phyloP scores from a whole-genome alignment of 108 stramenopile genomes.

The Fistulifera solaris region DNA sequence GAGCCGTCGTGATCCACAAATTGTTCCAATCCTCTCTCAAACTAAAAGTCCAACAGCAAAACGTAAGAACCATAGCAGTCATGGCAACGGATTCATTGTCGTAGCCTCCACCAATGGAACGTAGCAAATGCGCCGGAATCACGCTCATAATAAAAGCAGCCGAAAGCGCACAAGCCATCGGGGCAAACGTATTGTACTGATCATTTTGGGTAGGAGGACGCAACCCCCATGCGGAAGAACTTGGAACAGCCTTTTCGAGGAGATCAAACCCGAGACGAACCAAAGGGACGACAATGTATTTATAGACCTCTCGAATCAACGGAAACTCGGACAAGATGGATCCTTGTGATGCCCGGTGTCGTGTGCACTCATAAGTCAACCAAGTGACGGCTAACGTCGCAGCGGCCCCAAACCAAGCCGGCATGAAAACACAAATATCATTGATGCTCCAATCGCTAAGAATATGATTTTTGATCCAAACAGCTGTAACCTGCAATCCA shows the following conservation, averaged over 20 bases:
- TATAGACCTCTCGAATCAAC: slow-evolving; percentile 26
- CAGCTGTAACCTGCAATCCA: slow-evolving; percentile 94
- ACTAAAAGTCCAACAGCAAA: slow-evolving; percentile 79
- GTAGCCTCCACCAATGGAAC: slow-evolving; percentile 89
- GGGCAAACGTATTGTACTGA: neutral
- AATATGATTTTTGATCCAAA: slow-evolving; percentile 65
- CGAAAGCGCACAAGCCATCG: slow-evolving; percentile 38
- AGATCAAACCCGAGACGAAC: slow-evolving; percentile 18
- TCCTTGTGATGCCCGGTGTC: slow-evolving; percentile 20
- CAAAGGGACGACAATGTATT: slow-evolving; percentile 19
- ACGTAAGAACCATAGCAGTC: slow-evolving; percentile 83
- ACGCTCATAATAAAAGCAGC: slow-evolving; percentile 72
- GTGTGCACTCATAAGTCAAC: slow-evolving; percentile 32
- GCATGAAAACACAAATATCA: slow-evolving; percentile 88
- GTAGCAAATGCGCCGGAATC: slow-evolving; percentile 82
- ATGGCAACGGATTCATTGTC: slow-evolving; percentile 97
- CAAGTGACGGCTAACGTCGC: slow-evolving; percentile 63
- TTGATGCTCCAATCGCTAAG: slow-evolving; percentile 73
- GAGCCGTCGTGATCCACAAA: slow-evolving; percentile 10
- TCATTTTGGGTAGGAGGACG: neutral
- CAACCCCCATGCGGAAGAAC: neutral
- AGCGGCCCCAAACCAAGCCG: slow-evolving; percentile 83
- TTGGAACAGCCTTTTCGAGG: neutral
- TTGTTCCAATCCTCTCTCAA: slow-evolving; percentile 21
- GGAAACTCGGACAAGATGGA: slow-evolving; percentile 52